These are phyloP conservation scores for Trichoderma pleuroti DNA, from an alignment of 2,329 filamentous ascomycete genomes.

Conservation along the genomic window DNA sequence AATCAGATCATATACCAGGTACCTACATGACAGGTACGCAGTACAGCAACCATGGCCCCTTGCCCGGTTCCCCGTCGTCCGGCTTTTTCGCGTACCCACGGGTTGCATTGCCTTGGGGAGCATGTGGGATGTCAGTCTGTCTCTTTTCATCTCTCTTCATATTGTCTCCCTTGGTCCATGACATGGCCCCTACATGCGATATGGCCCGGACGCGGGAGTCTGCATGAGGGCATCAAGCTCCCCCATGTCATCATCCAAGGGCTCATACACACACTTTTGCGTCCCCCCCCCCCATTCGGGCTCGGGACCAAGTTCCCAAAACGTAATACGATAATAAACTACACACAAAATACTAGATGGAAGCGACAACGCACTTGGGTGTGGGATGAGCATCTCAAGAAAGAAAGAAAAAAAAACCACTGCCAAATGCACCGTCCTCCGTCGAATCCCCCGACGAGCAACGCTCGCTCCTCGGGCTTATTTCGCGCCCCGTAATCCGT, in stretches of 20 bases:
- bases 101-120: neutral
- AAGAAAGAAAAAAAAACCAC: neutral
- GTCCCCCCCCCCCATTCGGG: neutral
- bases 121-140: neutral
- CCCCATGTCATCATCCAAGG: neutral
- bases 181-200: neutral
- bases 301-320: neutral
- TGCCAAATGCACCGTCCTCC: neutral
- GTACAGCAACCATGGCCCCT: neutral
- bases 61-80: neutral
- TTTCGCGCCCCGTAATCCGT: neutral
- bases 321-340: neutral
- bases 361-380: neutral
- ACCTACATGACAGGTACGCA: neutral
- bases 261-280: neutral
- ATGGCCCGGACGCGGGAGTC: neutral
- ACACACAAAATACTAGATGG: neutral
- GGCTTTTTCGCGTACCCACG: neutral
- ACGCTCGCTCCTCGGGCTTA: neutral
- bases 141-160: neutral
- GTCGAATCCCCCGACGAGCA: neutral
- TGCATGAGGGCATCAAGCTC: slow-evolving; percentile 2
- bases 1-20: neutral
- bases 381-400: neutral
- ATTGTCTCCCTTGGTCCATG: neutral